Percentiles rank a stretch among this genome's conserved stretches.
These are phyloP conservation scores for Panus rudis DNA, from an alignment of 768 basidiomycete genomes.

Conservation along the genomic window DNA sequence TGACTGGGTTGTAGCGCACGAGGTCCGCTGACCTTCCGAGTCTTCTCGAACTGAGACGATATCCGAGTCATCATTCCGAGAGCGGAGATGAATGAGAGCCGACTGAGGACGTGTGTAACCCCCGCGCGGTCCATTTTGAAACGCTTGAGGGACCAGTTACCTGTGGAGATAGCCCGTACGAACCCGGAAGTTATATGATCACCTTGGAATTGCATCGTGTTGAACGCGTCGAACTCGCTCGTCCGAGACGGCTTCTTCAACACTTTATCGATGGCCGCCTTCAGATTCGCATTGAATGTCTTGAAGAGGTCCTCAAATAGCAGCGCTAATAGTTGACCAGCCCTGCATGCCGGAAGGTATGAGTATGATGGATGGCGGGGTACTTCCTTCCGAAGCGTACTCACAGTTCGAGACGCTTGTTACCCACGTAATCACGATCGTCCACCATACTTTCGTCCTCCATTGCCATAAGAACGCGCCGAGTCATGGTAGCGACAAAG, in stretches of 20 bases:
- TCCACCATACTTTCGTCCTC: slow-evolving; percentile 96
- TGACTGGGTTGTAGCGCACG: slow-evolving; percentile 96
- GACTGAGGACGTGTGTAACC: slow-evolving; percentile 94
- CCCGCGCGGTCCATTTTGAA: slow-evolving; percentile 99
- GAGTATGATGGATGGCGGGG: slow-evolving; percentile 6
- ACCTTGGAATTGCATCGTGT: slow-evolving; percentile 93
- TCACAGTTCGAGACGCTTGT: slow-evolving; percentile 96
- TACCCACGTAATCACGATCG: slow-evolving; percentile 98
- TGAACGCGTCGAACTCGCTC: slow-evolving; percentile 89
- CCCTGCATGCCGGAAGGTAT: slow-evolving; percentile 53
- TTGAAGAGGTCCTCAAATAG: slow-evolving; percentile 99
- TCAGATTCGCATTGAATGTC: slow-evolving; percentile 94
- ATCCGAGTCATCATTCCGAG: slow-evolving; percentile 99
- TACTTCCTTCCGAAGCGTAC: slow-evolving; percentile 26
- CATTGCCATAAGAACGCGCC: slow-evolving; percentile 94
- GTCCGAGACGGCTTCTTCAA: slow-evolving; percentile 94
- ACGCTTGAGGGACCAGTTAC: slow-evolving; percentile 97
- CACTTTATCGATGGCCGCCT: slow-evolving; percentile 93
- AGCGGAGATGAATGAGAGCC: slow-evolving; percentile 93
- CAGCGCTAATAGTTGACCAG: slow-evolving; percentile 90
- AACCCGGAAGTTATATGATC: slow-evolving; percentile 95
- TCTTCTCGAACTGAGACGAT: slow-evolving; percentile 98
- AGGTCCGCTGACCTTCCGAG: slow-evolving; percentile 95
- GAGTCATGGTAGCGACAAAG: slow-evolving; percentile 96
- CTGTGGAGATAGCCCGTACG: slow-evolving; percentile 94